Evolutionary conservation across 108 stramenopile species (phyloP), one percentile per base, ranked within the genome.

Genomic region (Stephanodiscus triporus): DNA sequence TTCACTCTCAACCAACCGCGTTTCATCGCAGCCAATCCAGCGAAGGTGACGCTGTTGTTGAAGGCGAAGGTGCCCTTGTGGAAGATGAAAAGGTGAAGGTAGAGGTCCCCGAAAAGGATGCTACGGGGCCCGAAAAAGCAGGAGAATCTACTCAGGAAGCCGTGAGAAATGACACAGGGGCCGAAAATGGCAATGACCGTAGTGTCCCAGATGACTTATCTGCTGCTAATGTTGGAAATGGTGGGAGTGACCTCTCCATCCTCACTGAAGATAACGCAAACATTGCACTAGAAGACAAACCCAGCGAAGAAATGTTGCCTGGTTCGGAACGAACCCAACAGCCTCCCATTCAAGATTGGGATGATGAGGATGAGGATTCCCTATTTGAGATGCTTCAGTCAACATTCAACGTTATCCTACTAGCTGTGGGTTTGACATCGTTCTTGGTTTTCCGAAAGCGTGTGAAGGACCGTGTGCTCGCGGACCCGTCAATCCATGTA

Each of bases 21-120:
- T 77, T 70, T 70, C 76, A 77, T 34, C 66, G 76, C 29, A 77
- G 50, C 53, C 68, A 77, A 63, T 77, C 62, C 14, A 63, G 23
- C 38, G 32, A 54, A 4, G 62, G 43, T 38, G 60, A 68, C 20
- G 75, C 58, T 19, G 59, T 17, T 29, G 40, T 23, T 4, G 27
- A 40, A 9, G 45, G 23, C 0, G 29, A 29, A 34, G 50, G 42
- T 3, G 34, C 7, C 26, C 10, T 22, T 22, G 56, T 14, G 6
- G 51, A 38, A 58, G 65, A 29, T 45, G 51, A 53, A 55, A 17
- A 0, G 13, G 16, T 27, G 53, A 53, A 34, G 45, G 23, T 17
- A 29, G 48, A 32, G 43, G 45, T 14, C 2, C 19, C n/a, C 42
- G 3, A 11, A 48, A 1, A 32, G 30, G 29, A 10, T 22, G 23